A percentile compares a stretch with the other conserved stretches of the same genome.
Evolutionary conservation across 2,329 filamentous ascomycete species (phyloP).

Genomic region (Sarocladium kiliense): DNA sequence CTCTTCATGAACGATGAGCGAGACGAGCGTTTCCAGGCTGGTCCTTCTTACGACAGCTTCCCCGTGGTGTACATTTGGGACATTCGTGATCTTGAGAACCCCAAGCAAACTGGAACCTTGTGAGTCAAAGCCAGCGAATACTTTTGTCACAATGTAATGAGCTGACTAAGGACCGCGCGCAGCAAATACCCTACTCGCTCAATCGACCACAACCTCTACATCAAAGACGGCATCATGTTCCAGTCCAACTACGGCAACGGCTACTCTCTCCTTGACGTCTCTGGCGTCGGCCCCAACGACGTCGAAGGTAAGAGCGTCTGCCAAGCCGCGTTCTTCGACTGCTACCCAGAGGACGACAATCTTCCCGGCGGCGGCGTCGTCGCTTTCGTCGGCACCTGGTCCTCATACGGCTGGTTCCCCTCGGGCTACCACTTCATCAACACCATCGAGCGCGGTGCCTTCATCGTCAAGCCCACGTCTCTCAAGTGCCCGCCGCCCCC

Average conservation of each 20-base stretch:
- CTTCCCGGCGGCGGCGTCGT: conserved; percentile 6
- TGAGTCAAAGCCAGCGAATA: conserved; percentile 1
- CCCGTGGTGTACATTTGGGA: conserved; percentile 36
- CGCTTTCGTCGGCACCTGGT: conserved; percentile 9
- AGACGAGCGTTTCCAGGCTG: conserved; percentile 30
- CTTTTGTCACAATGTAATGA: not conserved
- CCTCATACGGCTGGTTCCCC: conserved; percentile 8
- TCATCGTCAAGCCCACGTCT: not conserved
- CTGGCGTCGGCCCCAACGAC: not conserved
- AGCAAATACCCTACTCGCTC: not conserved
- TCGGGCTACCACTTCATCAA: conserved; percentile 11
- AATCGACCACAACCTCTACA: conserved; percentile 11
- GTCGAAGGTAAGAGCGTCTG: not conserved
- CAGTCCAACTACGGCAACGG: conserved; percentile 11
- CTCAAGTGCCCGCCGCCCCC: not conserved
- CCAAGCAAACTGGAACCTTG: conserved; percentile 20
- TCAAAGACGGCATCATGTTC: conserved; percentile 10
- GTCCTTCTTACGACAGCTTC: conserved; percentile 26
- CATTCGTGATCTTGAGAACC: conserved; percentile 25
- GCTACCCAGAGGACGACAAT: conserved; percentile 10
- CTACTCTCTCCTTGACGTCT: conserved; percentile 6
- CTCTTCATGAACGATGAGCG: conserved; percentile 37
- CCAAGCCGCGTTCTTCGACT: conserved; percentile 9
- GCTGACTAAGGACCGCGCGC: no score
- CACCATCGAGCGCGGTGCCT: conserved; percentile 11